Conservation (phyloP, 2,329 filamentous ascomycete genomes). For the Xylariaceae sp. region DNA sequence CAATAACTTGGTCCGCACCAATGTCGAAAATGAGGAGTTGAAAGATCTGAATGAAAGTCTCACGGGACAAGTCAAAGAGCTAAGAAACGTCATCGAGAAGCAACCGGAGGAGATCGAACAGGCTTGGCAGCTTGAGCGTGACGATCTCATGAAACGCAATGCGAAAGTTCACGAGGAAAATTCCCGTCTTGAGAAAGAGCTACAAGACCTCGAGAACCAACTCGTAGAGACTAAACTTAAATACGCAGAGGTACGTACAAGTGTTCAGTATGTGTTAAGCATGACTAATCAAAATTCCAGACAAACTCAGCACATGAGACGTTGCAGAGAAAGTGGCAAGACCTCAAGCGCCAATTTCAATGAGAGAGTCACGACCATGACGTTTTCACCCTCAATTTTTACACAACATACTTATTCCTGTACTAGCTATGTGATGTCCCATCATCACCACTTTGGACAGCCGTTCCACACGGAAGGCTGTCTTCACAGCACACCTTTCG, state of each 20-base stretch:
- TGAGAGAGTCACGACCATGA: conserved; percentile 22
- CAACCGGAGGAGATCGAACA: conserved; percentile 87
- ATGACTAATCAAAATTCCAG: conserved; percentile 38
- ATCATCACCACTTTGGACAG: too few species aligned
- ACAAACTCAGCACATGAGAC: conserved; percentile 68
- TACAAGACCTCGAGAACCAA: conserved; percentile 87
- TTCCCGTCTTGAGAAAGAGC: conserved; percentile 77
- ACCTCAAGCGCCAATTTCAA: conserved; percentile 59
- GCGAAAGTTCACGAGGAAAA: conserved; percentile 94
- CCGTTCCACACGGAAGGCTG: too few species aligned
- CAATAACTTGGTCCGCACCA: conserved; percentile 84
- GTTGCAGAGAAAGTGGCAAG: conserved; percentile 72
- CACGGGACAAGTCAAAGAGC: conserved; percentile 77
- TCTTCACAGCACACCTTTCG: too few species aligned
- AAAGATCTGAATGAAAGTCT: conserved; percentile 86
- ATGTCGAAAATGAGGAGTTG: conserved; percentile 89
- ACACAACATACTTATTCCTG: too few species aligned
- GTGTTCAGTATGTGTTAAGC: neutral
- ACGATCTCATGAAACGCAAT: conserved; percentile 87
- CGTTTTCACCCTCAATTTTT: too few species aligned
- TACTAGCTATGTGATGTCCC: too few species aligned
- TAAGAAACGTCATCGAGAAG: conserved; percentile 81
- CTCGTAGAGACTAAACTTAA: conserved; percentile 92
- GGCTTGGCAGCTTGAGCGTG: conserved; percentile 77
- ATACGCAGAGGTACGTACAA: conserved; percentile 77